Base-by-base conservation (phyloP, 495 filamentous ascomycete species). In the Neurospora sp. region DNA sequence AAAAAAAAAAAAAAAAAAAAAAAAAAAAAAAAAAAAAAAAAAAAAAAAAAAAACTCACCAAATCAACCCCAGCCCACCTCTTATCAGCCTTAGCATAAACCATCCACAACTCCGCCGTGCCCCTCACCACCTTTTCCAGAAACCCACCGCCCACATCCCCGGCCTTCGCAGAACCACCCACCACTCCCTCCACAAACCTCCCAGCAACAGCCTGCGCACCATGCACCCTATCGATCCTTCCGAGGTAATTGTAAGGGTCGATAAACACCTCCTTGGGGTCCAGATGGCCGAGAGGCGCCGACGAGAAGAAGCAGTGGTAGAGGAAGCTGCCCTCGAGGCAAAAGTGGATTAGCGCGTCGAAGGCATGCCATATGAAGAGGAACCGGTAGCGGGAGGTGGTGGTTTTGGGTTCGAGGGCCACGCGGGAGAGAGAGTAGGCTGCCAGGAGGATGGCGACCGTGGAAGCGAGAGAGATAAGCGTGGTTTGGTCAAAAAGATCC, bases 281-380 rank as follows among this genome's bases (percentile, higher is more conserved):
- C n/a, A 79, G 75, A 71, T 74, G 70, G 39, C 74, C 73, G 69
- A 88, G 76, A 48, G 83, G 80, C 5, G 83, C 82, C 76, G 86
- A 93, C 74, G 89, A 90, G 86, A 92, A 92, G 86, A 98, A 94
- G 83, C 92, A 97, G 83, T 97, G 90, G 85, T 93, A 97, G 69
- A 97, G 90, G 83, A 92, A 98, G 71, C 91, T 91, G 45, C 92
- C 94, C 83, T 98, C 95, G 82, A 97, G 90, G 77, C 92, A 84
- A 82, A 94, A 84, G 85, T 98, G 95, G 77, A 93, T 93, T 24
- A 98, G 88, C 69, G 91, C 90, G 82, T 97, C 93, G 84, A 97
- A 97, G 75, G 90, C 86, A 86, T 97, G 94, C 95, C 95, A 98
- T 85, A 94, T 89, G 87, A 96, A 97, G 74, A 98, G 89, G 77